phyloP scores from a whole-genome alignment of 129 eudicot genomes.

The Helianthus annuus region HanXRQr2.0-SUNRISE NC_035438.2:18960985-18961484 shows the following conservation, averaged over 20 bases:
- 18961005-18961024: too few species aligned
- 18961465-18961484: too few species aligned
- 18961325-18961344: background rate
- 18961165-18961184: background rate
- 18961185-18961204: too few species aligned
- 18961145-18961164: background rate
- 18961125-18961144: background rate
- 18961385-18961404: constrained; percentile 38
- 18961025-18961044: too few species aligned
- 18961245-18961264: background rate
- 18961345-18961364: background rate
- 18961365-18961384: constrained; percentile 9
- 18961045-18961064: too few species aligned
- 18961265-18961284: background rate
- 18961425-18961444: too few species aligned
- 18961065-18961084: background rate
- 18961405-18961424: constrained; percentile 96
- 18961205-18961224: background rate
- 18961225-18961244: background rate
- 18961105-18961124: background rate
- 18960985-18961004: too few species aligned
- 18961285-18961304: background rate
- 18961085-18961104: background rate
- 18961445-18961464: too few species aligned
- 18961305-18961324: background rate